Evolutionary conservation across 1,139 yeast genomes (phyloP), one percentile per base, ranked within the genome.

Genomic region (Barnettozyma hawaiiensis): DNA sequence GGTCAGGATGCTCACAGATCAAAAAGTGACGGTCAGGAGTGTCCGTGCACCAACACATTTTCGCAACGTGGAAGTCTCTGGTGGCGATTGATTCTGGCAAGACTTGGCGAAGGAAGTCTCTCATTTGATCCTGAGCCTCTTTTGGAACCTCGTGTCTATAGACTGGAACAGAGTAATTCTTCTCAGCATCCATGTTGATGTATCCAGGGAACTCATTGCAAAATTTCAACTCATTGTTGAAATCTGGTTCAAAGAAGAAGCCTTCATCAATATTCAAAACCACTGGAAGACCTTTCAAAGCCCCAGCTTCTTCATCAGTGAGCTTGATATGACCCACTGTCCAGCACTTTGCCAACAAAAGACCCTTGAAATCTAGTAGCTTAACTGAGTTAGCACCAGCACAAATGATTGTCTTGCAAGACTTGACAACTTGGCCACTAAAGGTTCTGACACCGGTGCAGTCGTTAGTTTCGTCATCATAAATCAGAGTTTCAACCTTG

Each of bases 1-100:
- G 44, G 2, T 53, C 47, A 0, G 76, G 76, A 27, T 66, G 66
- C 18, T 55, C 53, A 45, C 69, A 73, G 29, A 71, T 64, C 18
- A 71, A 55, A 43, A 70, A 70, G 44, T 69, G 59, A 12, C 71
- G 62, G 42, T 66, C 67, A 3, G 65, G 53, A 9, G 74, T 67
- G 46, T 71, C 76, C 0, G 70, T 70, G 41, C 69, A 63, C 76
- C 76, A 71, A 48, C 76, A 70, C 7, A 65, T 57, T 50, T 67
- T 69, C 26, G 63, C 56, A 38, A 63, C 65, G 31, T 62, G 35
- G 4, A 69, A 54, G 6, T 53, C 51, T 49, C 67, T 71, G 36
- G 59, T 50, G n/a, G 64, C 60, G 34, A 69, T 51, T 16, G 64
- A 65, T 9, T 33, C 38, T 3, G 75, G 75, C 11, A 69, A 52